Evolutionary conservation across 2,329 filamentous ascomycete genomes (phyloP), one percentile per base, ranked within the genome.

Genomic region (Paraphoma chrysanthemicola): DNA sequence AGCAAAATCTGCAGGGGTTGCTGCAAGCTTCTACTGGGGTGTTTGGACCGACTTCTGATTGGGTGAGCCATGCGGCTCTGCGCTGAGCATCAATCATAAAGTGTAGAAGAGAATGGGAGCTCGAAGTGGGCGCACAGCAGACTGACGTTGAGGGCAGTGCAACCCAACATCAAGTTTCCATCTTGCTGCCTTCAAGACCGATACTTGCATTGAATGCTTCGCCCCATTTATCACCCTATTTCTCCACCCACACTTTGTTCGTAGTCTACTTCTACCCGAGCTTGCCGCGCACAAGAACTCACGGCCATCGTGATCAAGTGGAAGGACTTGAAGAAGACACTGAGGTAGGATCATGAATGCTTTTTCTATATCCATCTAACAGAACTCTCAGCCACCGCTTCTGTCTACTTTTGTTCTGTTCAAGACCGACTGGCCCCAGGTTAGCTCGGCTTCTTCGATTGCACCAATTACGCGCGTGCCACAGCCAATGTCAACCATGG

Each of bases 31-130:
- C 31, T 28, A 47, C 33, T 55, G 48, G 57, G 48, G 38, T 41
- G 38, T 41, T 56, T 54, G 56, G 53, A 53, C 51, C 38, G 36
- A 29, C 36, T 33, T 54, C 48, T 62, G 33, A 65, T 66, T 59
- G 52, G 57, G 55, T 49, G 51, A 47, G 9, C 33, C 17, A 72
- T 76, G 73, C 70, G 73, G 73, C 73, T 76, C 73, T 76, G 73
- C 72, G 56, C 66, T 42, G 29, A 28, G 16, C 54, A 51, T 53
- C 52, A 38, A 64, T 56, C 69, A 73, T 76, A 75, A 74, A 75
- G 66, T 58, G 67, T 23, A 54, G 59, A 10, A 47, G 56, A 62
- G 53, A 66, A 66, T 66, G 64, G 43, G 56, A 59, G 59, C 50
- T 60, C 57, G 48, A 62, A 56, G 28, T 54, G 57, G 57, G 61